Percentiles rank a stretch among this genome's conserved stretches.
Evolutionary conservation across 2,329 filamentous ascomycete genomes (phyloP).

Genomic region (Monilinia fructigena): DNA sequence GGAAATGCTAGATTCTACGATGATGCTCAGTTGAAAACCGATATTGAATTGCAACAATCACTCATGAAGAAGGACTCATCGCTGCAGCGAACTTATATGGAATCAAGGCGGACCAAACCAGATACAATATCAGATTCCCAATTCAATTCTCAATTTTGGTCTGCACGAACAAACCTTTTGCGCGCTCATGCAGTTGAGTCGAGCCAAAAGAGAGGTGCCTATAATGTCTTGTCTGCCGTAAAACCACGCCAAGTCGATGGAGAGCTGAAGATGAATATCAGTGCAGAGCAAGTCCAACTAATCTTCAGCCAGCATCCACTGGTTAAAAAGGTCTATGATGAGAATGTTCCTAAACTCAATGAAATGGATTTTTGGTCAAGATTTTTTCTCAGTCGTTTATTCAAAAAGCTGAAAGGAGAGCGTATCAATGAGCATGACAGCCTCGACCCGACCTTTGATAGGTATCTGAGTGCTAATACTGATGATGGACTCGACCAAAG

Average conservation of each 20-base stretch:
- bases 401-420: constrained; percentile 89
- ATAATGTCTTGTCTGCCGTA: constrained; percentile 89
- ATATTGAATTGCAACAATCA: constrained; percentile 82
- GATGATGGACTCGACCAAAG: constrained; percentile 52
- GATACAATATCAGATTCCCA: constrained; percentile 75
- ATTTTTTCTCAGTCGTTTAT: constrained; percentile 88
- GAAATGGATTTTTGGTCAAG: constrained; percentile 87
- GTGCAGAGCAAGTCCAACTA: constrained; percentile 85
- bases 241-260: constrained; percentile 76
- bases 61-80: constrained; percentile 76
- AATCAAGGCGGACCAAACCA: constrained; percentile 78
- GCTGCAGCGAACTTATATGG: constrained; percentile 82
- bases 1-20: constrained; percentile 70
- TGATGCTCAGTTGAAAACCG: constrained; percentile 71
- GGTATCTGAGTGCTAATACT: constrained; percentile 76
- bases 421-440: constrained; percentile 75
- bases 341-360: constrained; percentile 78
- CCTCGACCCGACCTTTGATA: constrained; percentile 77
- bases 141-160: constrained; percentile 94
- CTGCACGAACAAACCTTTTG: constrained; percentile 78
- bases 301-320: constrained; percentile 93
- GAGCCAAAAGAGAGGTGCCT: constrained; percentile 81
- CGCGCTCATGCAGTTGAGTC: constrained; percentile 88
- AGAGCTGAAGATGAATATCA: constrained; percentile 77
- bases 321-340: constrained; percentile 86